Conservation (phyloP, 768 basidiomycete species). For the Calocybe cyanea region DNA sequence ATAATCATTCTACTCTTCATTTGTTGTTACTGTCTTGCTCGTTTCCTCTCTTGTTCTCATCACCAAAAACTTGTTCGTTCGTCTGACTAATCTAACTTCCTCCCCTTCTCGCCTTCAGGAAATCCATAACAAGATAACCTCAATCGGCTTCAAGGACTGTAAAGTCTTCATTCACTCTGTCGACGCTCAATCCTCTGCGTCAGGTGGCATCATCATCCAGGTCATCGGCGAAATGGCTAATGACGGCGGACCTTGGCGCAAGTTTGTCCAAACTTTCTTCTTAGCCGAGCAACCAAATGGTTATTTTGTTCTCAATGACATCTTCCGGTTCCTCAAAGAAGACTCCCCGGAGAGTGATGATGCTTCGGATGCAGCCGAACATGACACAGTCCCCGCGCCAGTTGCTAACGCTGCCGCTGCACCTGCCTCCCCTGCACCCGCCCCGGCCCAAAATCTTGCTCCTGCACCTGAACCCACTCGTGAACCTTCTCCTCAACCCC, state of each 20-base stretch:
- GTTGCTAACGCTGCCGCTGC: slow-evolving; percentile 5
- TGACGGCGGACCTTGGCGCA: slow-evolving; percentile 86
- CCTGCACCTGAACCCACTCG: slow-evolving; percentile 37
- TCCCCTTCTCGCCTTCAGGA: slow-evolving; percentile 49
- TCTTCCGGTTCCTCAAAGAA: slow-evolving; percentile 99
- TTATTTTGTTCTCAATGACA: slow-evolving; percentile 99
- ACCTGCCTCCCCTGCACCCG: slow-evolving; percentile 22
- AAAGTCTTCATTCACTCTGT: slow-evolving; percentile 99
- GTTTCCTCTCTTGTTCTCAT: too few relatives aligned
- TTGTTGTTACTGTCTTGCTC: too few relatives aligned
- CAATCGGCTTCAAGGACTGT: slow-evolving; percentile 92
- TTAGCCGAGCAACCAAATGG: slow-evolving; percentile 98
- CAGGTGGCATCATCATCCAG: slow-evolving; percentile 96
- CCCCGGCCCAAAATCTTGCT: slow-evolving; percentile 30
- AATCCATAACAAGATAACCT: slow-evolving; percentile 94
- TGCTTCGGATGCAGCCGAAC: slow-evolving; percentile 40
- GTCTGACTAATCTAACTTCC: slow-evolving; percentile 4
- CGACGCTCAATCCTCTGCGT: slow-evolving; percentile 92
- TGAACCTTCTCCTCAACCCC: slow-evolving; percentile 27
- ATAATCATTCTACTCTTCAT: too few relatives aligned
- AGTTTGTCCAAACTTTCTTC: slow-evolving; percentile 99
- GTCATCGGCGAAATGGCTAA: slow-evolving; percentile 99
- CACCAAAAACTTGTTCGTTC: neutral
- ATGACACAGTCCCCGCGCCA: neutral
- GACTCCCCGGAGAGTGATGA: slow-evolving; percentile 83